Evolutionary conservation across 306 rosid genomes (phyloP), one percentile per base, ranked within the genome.

Genomic region (Pyrus bretschneideri): DNA sequence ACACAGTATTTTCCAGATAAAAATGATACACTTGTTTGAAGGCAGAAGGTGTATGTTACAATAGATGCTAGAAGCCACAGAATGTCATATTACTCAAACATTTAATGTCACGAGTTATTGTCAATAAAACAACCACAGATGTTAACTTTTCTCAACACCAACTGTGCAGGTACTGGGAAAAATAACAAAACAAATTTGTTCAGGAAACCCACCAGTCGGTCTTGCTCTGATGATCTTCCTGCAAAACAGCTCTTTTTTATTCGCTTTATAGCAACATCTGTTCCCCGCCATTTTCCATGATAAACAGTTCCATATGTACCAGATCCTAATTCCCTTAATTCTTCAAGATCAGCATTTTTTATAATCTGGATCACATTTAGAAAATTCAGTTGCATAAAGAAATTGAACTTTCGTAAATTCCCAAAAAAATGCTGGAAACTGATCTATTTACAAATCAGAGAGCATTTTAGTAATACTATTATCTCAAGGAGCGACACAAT

Each of bases 281-380:
- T 19, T 70, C 84, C 84, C 69, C 80, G 59, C 84, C 84, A 81
- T 65, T 71, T 76, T 65, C 84, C 84, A 15, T 81, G 81, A 71
- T 64, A 81, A 10, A 81, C 84, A 70, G 84, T 81, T 67, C 84
- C 84, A 64, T 76, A 81, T 18, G 84, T 76, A 65, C 84, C 84
- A 81, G 84, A 76, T 64, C 84, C 84, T 42, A 81, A 42, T 45
- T 81, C 84, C 45, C 71, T 69, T 64, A 64, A 71, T 70, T 81
- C 84, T 71, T 81, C 84, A 55, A 81, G 84, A 71, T 81, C 81
- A 55, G 78, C 73, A 64, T 81, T 65, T 75, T 59, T 81, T 70
- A 81, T 76, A 30, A 76, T 76, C 84, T 81, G 78, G 29, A 68
- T 65, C 60, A 78, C n/a, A 73, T 62, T 13, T 27, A 7, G n/a